Conservation (phyloP, 1,284 basidiomycete species). For the Meripilus lineatus region DNA sequence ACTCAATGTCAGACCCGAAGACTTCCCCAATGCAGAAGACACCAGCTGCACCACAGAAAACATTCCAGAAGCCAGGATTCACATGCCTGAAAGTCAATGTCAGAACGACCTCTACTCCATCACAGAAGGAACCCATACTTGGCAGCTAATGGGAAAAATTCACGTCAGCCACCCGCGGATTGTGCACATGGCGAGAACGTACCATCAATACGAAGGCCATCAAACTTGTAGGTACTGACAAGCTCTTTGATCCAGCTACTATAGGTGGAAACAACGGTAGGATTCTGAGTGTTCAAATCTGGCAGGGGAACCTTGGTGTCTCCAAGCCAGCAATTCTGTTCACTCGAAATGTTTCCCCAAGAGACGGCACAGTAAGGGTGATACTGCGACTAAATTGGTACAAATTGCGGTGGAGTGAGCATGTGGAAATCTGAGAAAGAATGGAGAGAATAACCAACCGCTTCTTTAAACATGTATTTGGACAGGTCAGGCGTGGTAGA, state of each 20-base stretch:
- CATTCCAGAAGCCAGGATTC: conserved; percentile 63
- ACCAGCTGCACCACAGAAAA: conserved; percentile 66
- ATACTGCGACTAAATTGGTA: conserved; percentile 46
- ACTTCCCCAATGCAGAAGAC: conserved; percentile 88
- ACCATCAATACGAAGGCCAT: conserved; percentile 76
- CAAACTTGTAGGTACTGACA: conserved; percentile 61
- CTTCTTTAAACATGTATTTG: conserved; percentile 57
- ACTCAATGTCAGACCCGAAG: conserved; percentile 56
- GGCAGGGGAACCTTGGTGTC: conserved; percentile 64
- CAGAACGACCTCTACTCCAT: no score
- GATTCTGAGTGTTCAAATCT: conserved; percentile 70
- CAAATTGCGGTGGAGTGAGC: no score
- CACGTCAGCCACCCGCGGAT: neutral
- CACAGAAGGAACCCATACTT: conserved; percentile 40
- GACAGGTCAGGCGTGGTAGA: conserved; percentile 53
- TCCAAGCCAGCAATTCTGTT: conserved; percentile 75
- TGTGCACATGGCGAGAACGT: conserved; percentile 2
- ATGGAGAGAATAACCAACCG: conserved; percentile 27
- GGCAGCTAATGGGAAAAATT: conserved; percentile 16
- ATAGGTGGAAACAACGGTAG: conserved; percentile 53
- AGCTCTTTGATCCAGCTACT: conserved; percentile 59
- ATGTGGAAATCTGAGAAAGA: conserved; percentile 3
- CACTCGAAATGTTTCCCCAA: conserved; percentile 58
- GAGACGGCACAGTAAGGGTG: conserved; percentile 68
- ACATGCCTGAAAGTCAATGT: conserved; percentile 46